Evolutionary conservation across 768 basidiomycete species (phyloP).

Genomic region (Saitozyma sp.): DNA sequence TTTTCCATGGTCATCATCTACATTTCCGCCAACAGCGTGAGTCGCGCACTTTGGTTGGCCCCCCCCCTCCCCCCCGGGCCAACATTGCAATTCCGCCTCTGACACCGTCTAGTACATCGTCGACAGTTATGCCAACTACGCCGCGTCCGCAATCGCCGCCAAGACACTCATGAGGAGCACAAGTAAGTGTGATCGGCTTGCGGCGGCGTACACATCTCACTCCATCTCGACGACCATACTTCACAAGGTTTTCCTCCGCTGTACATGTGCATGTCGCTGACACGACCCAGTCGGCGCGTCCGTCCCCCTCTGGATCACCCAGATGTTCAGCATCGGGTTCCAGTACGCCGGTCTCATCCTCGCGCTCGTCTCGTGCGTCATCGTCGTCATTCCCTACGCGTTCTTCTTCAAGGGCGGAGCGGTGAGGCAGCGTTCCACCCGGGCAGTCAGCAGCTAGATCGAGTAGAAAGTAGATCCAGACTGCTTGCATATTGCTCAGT

Average conservation of each 20-base stretch:
- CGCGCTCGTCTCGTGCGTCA: slow-evolving; percentile 33
- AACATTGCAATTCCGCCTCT: no score
- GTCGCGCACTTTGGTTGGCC: slow-evolving; percentile 7
- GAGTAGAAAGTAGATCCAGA: no score
- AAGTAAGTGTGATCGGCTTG: no score
- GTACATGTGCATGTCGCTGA: no score
- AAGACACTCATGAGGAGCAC: slow-evolving; percentile 63
- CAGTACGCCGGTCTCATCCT: slow-evolving; percentile 34
- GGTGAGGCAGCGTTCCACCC: slow-evolving; percentile 24
- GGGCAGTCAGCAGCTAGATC: slow-evolving; percentile 6
- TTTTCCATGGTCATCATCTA: slow-evolving; percentile 62
- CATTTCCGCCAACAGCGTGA: slow-evolving; percentile 61
- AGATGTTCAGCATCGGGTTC: slow-evolving; percentile 56
- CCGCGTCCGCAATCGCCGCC: slow-evolving; percentile 63
- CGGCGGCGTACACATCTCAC: no score
- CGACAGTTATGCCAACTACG: slow-evolving; percentile 46
- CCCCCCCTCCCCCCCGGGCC: not conserved
- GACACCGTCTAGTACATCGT: slow-evolving; percentile 10
- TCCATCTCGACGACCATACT: no score
- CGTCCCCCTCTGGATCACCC: slow-evolving; percentile 75
- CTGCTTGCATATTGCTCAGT: no score
- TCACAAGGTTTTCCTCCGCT: no score
- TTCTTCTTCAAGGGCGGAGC: slow-evolving; percentile 39
- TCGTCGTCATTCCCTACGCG: slow-evolving; percentile 35
- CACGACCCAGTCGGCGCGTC: slow-evolving; percentile 63